Evolutionary conservation across 2,329 filamentous ascomycete species (phyloP).

Genomic region (Xylaria sp.): DNA sequence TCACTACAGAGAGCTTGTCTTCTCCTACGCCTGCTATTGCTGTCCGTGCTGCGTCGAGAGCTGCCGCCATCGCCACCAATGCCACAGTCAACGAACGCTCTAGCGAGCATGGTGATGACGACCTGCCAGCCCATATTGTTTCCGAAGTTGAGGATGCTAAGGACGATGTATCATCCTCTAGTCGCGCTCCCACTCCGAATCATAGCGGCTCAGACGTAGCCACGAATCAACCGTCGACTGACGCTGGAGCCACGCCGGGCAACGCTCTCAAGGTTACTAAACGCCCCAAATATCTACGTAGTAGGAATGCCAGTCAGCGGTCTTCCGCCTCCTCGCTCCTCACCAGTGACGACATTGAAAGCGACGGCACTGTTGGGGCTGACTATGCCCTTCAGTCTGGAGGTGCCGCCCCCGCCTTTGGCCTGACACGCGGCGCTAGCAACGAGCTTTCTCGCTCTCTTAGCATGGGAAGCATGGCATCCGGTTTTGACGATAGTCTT

Average conservation of each 20-base stretch:
- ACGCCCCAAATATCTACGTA: slow-evolving; percentile 67
- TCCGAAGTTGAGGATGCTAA: slow-evolving; percentile 47
- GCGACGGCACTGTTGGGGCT: slow-evolving; percentile 76
- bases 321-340: slow-evolving; percentile 69
- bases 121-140: slow-evolving; percentile 41
- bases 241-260: slow-evolving; percentile 60
- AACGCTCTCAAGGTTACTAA: slow-evolving; percentile 57
- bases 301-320: slow-evolving; percentile 65
- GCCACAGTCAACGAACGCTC: slow-evolving; percentile 32
- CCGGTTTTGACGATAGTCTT: slow-evolving; percentile 71
- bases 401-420: slow-evolving; percentile 71
- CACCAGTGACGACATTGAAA: slow-evolving; percentile 72
- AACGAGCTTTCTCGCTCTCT: slow-evolving; percentile 76
- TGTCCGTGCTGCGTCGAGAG: slow-evolving; percentile 59
- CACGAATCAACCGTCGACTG: slow-evolving; percentile 48
- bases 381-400: slow-evolving; percentile 88
- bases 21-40: slow-evolving; percentile 67
- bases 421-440: slow-evolving; percentile 61
- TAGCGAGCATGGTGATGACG: slow-evolving; percentile 37
- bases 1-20: slow-evolving; percentile 63
- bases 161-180: slow-evolving; percentile 46
- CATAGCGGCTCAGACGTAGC: slow-evolving; percentile 50
- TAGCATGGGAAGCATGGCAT: slow-evolving; percentile 90
- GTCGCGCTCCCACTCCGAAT: slow-evolving; percentile 44
- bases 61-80: slow-evolving; percentile 58